Conservation (phyloP, 75 land plant genomes). For the Larix kaempferi region DNA sequence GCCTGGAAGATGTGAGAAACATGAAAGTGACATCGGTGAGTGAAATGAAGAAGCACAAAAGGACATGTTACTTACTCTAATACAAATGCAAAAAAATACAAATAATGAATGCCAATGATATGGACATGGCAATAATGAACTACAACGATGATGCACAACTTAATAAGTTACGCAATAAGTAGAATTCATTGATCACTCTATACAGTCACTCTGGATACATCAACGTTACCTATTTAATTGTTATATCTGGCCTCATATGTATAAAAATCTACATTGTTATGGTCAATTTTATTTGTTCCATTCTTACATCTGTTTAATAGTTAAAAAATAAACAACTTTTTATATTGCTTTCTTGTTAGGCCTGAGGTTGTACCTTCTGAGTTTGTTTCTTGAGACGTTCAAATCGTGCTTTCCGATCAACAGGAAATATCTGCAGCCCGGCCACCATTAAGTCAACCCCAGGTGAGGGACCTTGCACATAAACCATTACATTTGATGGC, state of each 20-base stretch:
- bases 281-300: background rate
- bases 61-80: no score
- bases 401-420: constrained; percentile 63
- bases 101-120: no score
- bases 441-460: constrained; percentile 95
- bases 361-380: constrained; percentile 59
- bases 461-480: constrained; percentile 85
- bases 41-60: no score
- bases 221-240: background rate
- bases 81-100: no score
- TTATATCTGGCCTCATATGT: background rate
- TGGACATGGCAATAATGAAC: no score
- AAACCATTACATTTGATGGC: constrained; percentile 70
- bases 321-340: background rate
- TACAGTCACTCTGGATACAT: background rate
- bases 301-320: background rate
- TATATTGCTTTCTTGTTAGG: background rate
- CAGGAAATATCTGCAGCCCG: constrained; percentile 86
- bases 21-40: no score
- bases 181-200: no score
- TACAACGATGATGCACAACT: no score
- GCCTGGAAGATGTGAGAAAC: no score
- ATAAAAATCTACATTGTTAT: background rate
- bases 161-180: no score
- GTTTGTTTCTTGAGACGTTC: constrained; percentile 54